phyloP scores from a whole-genome alignment of 306 rosid genomes.

The Crotalaria pallida region DNA sequence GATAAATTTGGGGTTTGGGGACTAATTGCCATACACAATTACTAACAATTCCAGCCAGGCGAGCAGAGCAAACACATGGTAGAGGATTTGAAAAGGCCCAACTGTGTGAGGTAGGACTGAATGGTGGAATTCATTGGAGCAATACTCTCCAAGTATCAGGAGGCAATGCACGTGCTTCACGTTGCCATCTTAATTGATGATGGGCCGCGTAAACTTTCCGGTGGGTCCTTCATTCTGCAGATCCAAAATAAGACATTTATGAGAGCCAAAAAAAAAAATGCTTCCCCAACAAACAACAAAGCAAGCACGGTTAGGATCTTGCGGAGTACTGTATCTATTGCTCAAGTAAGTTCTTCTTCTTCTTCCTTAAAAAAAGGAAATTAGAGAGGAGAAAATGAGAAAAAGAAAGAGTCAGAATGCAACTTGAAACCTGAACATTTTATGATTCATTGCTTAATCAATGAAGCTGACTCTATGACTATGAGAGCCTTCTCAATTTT shows the following conservation, averaged over 20 bases:
- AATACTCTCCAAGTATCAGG: neutral
- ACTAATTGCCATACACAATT: too few relatives aligned
- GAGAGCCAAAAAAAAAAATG: slow-evolving; percentile 26
- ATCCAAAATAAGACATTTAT: slow-evolving; percentile 13
- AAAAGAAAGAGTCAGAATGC: too few relatives aligned
- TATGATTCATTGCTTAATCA: too few relatives aligned
- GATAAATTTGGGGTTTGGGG: too few relatives aligned
- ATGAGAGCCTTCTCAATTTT: too few relatives aligned
- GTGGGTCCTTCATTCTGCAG: slow-evolving; percentile 16
- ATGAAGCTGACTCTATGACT: too few relatives aligned
- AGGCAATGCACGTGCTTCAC: slow-evolving; percentile 7
- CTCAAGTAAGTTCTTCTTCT: too few relatives aligned
- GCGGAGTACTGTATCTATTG: neutral
- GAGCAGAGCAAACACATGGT: neutral
- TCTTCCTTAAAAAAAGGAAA: too few relatives aligned
- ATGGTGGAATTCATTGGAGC: too few relatives aligned
- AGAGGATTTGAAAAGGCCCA: neutral
- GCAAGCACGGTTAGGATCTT: neutral
- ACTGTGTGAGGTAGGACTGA: neutral
- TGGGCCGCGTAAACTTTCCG: slow-evolving; percentile 8
- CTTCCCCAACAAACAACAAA: slow-evolving; percentile 28
- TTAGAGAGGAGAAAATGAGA: too few relatives aligned
- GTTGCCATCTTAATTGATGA: neutral
- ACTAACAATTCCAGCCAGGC: neutral
- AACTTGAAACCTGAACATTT: too few relatives aligned